Conservation (phyloP, 768 basidiomycete species). For the Ramaria sp. region DNA sequence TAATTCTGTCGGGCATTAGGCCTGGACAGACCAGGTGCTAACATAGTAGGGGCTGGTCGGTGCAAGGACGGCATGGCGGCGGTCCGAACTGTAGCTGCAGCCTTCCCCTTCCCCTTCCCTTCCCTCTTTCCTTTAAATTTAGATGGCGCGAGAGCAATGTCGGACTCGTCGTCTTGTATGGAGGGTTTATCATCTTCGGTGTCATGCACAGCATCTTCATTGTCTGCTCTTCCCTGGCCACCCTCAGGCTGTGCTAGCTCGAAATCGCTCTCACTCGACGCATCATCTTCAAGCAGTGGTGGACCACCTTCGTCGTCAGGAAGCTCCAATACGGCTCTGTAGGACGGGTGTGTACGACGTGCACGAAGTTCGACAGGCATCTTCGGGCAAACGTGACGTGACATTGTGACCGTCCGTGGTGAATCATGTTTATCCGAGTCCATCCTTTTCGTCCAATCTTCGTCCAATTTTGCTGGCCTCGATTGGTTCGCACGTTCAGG, state of each 20-base stretch:
- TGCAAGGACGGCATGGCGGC: neutral
- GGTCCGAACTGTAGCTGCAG: neutral
- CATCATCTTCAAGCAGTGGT: conserved; percentile 17
- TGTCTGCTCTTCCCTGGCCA: conserved; percentile 15
- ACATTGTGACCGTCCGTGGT: neutral
- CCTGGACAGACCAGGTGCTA: conserved; percentile 18
- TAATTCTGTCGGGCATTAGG: conserved; percentile 42
- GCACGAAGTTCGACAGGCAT: conserved; percentile 31
- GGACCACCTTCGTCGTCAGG: conserved; percentile 21
- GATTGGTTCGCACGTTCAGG: neutral
- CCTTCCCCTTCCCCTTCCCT: neutral
- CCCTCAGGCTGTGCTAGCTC: conserved; percentile 38
- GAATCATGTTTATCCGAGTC: neutral
- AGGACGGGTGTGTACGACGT: conserved; percentile 41
- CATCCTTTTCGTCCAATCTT: neutral
- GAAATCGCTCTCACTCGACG: conserved; percentile 36
- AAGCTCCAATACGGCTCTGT: conserved; percentile 28
- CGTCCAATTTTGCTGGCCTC: neutral
- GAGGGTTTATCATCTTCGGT: neutral
- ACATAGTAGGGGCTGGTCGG: neutral
- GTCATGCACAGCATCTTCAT: conserved; percentile 10
- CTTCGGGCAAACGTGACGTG: neutral
- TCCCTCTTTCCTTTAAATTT: conserved; percentile 23
- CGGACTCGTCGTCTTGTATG: conserved; percentile 10
- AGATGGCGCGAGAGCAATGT: conserved; percentile 13